Evolutionary conservation across 2,329 filamentous ascomycete genomes (phyloP).

Genomic region (Aspergillus versicolor): DNA sequence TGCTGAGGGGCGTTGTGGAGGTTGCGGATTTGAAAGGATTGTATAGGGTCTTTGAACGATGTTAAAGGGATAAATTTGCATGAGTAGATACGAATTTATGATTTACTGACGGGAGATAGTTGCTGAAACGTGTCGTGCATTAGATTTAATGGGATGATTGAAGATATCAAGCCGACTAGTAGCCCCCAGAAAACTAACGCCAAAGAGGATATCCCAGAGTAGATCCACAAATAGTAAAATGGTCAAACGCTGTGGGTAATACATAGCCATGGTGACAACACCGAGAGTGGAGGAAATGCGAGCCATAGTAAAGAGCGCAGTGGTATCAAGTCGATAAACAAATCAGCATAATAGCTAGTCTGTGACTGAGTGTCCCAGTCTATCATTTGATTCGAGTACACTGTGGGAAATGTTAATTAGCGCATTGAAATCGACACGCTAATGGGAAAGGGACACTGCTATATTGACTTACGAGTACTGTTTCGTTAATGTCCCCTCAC

Average conservation of each 20-base stretch:
- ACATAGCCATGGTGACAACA: not conserved
- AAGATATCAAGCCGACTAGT: not conserved
- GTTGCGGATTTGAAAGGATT: conserved; percentile 88
- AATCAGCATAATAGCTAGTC: conserved; percentile 32
- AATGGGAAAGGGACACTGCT: not conserved
- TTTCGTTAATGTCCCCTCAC: conserved; percentile 86
- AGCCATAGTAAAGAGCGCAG: not conserved
- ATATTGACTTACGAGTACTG: conserved; percentile 78
- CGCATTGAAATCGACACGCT: conserved; percentile 15
- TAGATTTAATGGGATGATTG: not conserved
- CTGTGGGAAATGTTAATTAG: conserved; percentile 22
- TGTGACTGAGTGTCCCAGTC: conserved; percentile 34
- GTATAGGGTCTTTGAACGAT: conserved; percentile 93
- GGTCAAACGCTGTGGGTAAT: not conserved
- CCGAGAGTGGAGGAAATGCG: not conserved
- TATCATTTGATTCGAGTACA: conserved; percentile 46
- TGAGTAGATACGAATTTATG: not conserved
- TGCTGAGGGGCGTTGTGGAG: conserved; percentile 79
- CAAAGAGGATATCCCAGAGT: conserved; percentile 6
- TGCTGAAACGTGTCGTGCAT: not conserved
- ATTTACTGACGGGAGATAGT: not conserved
- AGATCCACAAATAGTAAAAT: not conserved
- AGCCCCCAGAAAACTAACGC: not conserved
- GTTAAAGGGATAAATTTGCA: conserved; percentile 52
- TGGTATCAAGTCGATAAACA: not conserved